phyloP scores from a whole-genome alignment of 2,329 filamentous ascomycete genomes.

The Chalaropsis thielavioides region DNA sequence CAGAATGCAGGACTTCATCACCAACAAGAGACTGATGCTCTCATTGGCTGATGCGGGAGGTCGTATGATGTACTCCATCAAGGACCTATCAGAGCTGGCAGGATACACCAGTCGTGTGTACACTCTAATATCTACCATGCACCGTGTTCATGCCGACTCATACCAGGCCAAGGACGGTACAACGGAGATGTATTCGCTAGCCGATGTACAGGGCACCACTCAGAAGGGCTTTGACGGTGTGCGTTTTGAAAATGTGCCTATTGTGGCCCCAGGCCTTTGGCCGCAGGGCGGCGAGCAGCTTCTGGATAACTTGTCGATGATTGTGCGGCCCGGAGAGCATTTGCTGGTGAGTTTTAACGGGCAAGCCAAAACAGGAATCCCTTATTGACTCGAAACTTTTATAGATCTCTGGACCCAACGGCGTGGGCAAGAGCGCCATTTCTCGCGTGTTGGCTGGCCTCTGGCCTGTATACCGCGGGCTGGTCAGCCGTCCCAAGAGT shows the following conservation, averaged over 20 bases:
- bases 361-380: not conserved
- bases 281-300: conserved; percentile 86
- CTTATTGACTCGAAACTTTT: not conserved
- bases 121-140: conserved; percentile 84
- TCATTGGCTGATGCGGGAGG: conserved; percentile 92
- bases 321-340: conserved; percentile 82
- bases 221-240: conserved; percentile 94
- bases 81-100: conserved; percentile 88
- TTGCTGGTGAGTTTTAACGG: conserved; percentile 42
- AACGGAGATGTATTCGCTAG: conserved; percentile 73
- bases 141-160: conserved; percentile 80
- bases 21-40: conserved; percentile 95
- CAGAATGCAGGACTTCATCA: conserved; percentile 98
- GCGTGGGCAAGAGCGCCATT: conserved; percentile 84
- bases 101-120: conserved; percentile 95
- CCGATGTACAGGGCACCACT: conserved; percentile 83
- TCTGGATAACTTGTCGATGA: conserved; percentile 73
- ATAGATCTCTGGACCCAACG: conserved; percentile 80
- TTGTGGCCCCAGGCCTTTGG: conserved; percentile 78
- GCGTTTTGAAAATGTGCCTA: conserved; percentile 78
- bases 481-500: conserved; percentile 73
- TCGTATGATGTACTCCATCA: conserved; percentile 99
- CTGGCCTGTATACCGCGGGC: conserved; percentile 89
- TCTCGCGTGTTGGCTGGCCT: conserved; percentile 76
- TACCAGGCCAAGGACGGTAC: conserved; percentile 57